Evolutionary conservation across 441 rosid species (phyloP).

Genomic region (Bruguiera hainesii): DNA sequence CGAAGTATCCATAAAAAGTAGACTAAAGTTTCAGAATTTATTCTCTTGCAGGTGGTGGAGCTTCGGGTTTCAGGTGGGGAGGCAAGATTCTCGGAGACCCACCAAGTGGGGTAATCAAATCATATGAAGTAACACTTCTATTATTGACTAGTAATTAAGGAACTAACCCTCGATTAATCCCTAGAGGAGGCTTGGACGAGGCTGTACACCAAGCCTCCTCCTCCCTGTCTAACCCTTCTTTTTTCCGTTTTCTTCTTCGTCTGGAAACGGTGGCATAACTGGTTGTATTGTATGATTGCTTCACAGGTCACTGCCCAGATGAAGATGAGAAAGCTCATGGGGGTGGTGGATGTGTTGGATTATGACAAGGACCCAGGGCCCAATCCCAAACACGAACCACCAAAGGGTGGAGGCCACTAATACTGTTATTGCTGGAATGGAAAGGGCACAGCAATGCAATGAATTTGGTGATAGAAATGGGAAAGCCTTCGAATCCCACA

Average conservation of each 20-base stretch:
- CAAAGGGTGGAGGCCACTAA: slow-evolving; percentile 24
- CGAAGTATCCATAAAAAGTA: neutral
- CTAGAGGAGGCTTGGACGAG: neutral
- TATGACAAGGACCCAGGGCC: slow-evolving; percentile 34
- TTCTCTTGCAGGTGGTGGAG: slow-evolving; percentile 17
- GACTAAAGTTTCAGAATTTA: neutral
- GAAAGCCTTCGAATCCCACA: neutral
- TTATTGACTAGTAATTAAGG: too few relatives aligned
- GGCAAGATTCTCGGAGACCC: slow-evolving; percentile 13
- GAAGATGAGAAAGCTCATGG: slow-evolving; percentile 30
- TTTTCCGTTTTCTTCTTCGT: too few relatives aligned
- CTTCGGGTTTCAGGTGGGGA: slow-evolving; percentile 3
- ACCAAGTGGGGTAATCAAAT: slow-evolving; percentile 20
- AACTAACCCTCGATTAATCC: neutral
- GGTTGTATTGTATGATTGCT: neutral
- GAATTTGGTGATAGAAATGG: neutral
- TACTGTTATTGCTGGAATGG: too few relatives aligned
- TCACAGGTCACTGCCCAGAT: slow-evolving; percentile 13
- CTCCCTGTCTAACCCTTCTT: too few relatives aligned
- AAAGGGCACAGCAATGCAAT: too few relatives aligned
- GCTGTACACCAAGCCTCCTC: too few relatives aligned
- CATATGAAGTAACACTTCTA: too few relatives aligned
- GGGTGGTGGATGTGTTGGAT: slow-evolving; percentile 27
- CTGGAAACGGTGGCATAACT: too few relatives aligned
- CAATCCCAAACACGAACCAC: slow-evolving; percentile 40